A percentile compares a stretch with the other conserved stretches of the same genome.
Conservation (phyloP, 108 stramenopile species). For the Fragilaria crotonensis region DNA sequence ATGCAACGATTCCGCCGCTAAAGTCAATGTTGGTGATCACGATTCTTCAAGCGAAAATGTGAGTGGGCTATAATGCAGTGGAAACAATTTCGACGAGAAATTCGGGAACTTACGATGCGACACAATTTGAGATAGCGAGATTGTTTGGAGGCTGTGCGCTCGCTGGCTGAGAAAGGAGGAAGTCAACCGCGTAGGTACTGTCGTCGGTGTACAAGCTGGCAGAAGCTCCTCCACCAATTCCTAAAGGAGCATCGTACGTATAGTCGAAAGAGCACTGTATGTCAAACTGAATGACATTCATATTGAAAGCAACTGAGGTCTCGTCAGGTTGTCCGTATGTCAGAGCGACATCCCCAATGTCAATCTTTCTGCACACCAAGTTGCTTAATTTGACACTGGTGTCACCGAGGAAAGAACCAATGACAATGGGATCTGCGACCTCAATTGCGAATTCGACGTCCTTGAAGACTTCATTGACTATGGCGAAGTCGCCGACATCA, state of each 20-base stretch:
- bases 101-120: neutral
- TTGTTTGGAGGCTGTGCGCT: neutral
- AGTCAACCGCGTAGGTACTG: neutral
- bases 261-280: neutral
- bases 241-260: neutral
- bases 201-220: neutral
- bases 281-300: neutral
- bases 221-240: neutral
- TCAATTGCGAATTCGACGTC: neutral
- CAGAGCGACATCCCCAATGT: neutral
- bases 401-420: neutral
- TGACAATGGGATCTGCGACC: neutral
- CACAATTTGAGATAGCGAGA: neutral
- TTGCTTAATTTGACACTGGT: neutral
- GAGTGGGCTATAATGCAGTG: neutral
- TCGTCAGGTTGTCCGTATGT: neutral
- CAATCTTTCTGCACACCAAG: neutral
- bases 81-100: neutral
- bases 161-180: neutral
- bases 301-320: neutral
- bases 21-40: constrained; percentile 1
- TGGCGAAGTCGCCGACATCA: neutral
- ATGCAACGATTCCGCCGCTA: neutral
- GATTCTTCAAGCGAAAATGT: neutral
- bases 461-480: neutral